Percentiles rank a stretch among this genome's conserved stretches.
Evolutionary conservation across 2,329 filamentous ascomycete genomes (phyloP).

Genomic region (Colletotrichum simmondsii): DNA sequence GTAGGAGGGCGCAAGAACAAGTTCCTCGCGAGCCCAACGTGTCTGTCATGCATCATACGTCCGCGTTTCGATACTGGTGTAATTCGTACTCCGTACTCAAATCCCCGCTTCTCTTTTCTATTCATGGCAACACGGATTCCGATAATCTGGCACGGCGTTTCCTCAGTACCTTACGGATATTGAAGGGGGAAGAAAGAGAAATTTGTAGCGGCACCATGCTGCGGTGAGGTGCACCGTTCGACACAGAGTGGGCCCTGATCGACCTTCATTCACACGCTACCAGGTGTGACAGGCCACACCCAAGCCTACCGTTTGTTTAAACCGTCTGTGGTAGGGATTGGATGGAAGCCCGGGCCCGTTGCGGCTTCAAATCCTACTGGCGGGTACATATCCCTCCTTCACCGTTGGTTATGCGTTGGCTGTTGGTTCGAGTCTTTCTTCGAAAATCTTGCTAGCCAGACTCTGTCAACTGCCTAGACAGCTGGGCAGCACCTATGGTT

Average conservation of each 20-base stretch:
- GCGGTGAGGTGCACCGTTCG: background rate
- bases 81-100: background rate
- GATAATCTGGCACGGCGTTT: constrained; percentile 20
- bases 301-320: constrained; percentile 11
- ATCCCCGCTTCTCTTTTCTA: background rate
- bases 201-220: background rate
- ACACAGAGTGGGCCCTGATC: background rate
- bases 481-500: background rate
- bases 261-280: constrained; percentile 7
- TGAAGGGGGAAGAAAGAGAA: background rate
- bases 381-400: constrained; percentile 16
- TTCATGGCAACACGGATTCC: constrained; percentile 8
- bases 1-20: background rate
- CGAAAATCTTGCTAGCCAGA: background rate
- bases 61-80: background rate
- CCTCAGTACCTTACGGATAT: background rate
- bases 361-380: constrained; percentile 24
- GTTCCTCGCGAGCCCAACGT: too few species aligned
- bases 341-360: background rate
- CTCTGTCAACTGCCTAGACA: background rate
- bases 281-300: constrained; percentile 10
- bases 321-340: background rate
- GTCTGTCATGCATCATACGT: too few species aligned
- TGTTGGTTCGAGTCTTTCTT: constrained; percentile 3
- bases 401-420: background rate